A percentile compares a stretch with the other conserved stretches of the same genome.
Conservation (phyloP, 1,139 yeast species). For the Wickerhamomyces sp. region DNA sequence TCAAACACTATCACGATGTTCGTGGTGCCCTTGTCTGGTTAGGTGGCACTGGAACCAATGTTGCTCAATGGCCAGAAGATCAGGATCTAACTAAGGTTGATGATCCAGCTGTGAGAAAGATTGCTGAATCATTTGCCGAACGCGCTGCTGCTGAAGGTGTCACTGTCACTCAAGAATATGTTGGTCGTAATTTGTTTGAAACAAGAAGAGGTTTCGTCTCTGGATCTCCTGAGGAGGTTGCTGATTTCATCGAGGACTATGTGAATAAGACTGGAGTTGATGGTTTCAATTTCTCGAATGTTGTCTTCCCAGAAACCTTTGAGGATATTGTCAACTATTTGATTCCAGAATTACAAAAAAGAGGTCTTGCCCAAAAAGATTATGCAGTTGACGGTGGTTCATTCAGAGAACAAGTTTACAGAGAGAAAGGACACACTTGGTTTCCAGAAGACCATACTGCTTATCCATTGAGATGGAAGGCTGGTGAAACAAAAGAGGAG, state of each 20-base stretch:
- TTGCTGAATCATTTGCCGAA: conserved; percentile 4
- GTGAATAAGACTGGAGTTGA: conserved; percentile 31
- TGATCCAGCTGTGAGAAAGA: conserved; percentile 17
- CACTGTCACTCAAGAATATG: conserved; percentile 21
- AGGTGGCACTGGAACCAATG: conserved; percentile 33
- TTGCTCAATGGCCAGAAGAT: conserved; percentile 26
- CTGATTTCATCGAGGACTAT: conserved; percentile 29
- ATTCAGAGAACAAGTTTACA: conserved; percentile 24
- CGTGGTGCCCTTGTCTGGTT: conserved; percentile 37
- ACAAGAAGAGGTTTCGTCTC: conserved; percentile 16
- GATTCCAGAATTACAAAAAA: conserved; percentile 31
- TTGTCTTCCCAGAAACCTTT: conserved; percentile 30
- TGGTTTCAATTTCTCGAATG: conserved; percentile 33
- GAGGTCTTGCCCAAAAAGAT: conserved; percentile 32
- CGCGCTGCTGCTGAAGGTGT: conserved; percentile 13
- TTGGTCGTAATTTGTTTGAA: conserved; percentile 25
- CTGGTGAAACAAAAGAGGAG: conserved; percentile 33
- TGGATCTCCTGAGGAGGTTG: conserved; percentile 16
- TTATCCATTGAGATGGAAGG: conserved; percentile 35
- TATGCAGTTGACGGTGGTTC: conserved; percentile 27
- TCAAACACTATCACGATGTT: conserved; percentile 30
- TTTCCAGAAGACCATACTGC: conserved; percentile 36
- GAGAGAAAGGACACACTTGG: conserved; percentile 23
- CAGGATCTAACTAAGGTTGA: conserved; percentile 27
- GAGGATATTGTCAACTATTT: conserved; percentile 30